Evolutionary conservation across 169 alveolate genomes (phyloP).

Genomic region (Plasmodium chabaudi): DNA sequence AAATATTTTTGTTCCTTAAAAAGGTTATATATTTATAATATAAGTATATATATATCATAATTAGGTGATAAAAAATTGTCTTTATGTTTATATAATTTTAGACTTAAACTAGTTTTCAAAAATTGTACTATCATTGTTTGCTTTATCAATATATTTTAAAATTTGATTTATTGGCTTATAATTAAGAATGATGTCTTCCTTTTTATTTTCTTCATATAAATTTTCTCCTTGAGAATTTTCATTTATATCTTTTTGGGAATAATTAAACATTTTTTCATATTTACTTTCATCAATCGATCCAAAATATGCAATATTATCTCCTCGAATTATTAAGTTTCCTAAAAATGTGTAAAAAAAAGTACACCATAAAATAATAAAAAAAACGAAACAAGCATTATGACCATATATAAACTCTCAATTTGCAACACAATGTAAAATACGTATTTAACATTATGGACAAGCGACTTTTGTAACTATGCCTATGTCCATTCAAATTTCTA

Average conservation of each 20-base stretch:
- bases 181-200: slow-evolving; percentile 9
- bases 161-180: slow-evolving; percentile 56
- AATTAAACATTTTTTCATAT: slow-evolving; percentile 79
- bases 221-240: not conserved
- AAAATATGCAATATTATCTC: slow-evolving; percentile 87
- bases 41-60: too few relatives aligned
- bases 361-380: too few relatives aligned
- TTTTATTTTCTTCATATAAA: slow-evolving; percentile 1
- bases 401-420: not conserved
- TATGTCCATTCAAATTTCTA: too few relatives aligned
- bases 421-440: too few relatives aligned
- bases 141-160: slow-evolving; percentile 20
- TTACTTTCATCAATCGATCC: slow-evolving; percentile 83
- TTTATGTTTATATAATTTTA: too few relatives aligned
- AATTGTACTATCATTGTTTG: slow-evolving; percentile 7
- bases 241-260: slow-evolving; percentile 27
- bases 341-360: too few relatives aligned
- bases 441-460: too few relatives aligned
- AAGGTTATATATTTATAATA: too few relatives aligned
- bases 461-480: too few relatives aligned
- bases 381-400: not conserved
- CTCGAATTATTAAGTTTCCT: slow-evolving; percentile 85
- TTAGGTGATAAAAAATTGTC: too few relatives aligned
- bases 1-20: too few relatives aligned
- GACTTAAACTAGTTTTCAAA: slow-evolving; percentile 42